Evolutionary conservation across 164 flowering plant genomes (phyloP).

Genomic region (Liriodendron chinense): DNA sequence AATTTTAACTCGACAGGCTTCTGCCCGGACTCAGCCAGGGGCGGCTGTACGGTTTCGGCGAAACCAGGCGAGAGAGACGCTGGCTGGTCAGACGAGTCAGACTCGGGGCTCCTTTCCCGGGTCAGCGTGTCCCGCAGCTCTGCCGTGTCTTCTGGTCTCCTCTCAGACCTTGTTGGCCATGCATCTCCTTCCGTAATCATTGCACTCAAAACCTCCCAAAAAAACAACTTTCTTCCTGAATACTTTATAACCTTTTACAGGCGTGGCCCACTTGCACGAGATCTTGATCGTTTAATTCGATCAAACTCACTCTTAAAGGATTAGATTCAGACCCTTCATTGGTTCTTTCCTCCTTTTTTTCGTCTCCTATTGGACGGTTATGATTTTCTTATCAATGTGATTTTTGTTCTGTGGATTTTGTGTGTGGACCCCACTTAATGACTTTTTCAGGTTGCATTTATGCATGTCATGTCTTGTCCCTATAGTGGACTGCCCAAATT

Average conservation of each 20-base stretch:
- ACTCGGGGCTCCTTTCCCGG: background rate
- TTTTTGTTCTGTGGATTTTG: too few relatives aligned
- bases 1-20: background rate
- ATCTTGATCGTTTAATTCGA: background rate
- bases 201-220: background rate
- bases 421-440: too few relatives aligned
- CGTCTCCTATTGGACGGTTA: too few relatives aligned
- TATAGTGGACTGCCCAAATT: too few relatives aligned
- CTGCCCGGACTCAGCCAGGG: background rate
- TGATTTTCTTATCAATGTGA: too few relatives aligned
- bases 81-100: background rate
- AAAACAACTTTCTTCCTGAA: too few relatives aligned
- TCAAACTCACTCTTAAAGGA: background rate
- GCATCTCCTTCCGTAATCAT: slow-evolving; percentile 6
- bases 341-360: too few relatives aligned
- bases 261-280: background rate
- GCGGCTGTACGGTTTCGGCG: slow-evolving; percentile 1
- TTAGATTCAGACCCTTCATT: too few relatives aligned
- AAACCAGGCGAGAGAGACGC: background rate
- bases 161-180: background rate
- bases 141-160: background rate
- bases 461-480: too few relatives aligned
- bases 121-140: background rate
- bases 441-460: too few relatives aligned
- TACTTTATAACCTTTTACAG: background rate